Percentiles rank a stretch among this genome's conserved stretches.
phyloP scores from a whole-genome alignment of 352 stramenopile genomes.

The Pythium dissotocum region DNA sequence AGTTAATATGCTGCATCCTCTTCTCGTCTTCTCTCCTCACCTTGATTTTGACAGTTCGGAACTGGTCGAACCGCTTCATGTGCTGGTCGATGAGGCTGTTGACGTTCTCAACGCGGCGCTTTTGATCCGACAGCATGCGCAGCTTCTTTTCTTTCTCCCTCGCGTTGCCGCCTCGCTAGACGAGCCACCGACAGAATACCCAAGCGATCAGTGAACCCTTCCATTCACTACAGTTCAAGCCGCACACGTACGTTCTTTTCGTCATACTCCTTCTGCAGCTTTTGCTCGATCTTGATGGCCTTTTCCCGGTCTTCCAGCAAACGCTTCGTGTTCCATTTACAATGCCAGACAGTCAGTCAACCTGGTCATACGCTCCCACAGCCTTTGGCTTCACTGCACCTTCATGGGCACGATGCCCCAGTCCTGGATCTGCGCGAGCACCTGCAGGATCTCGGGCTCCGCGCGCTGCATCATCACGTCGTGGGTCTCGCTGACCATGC shows the following conservation, averaged over 20 bases:
- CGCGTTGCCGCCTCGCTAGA: conserved; percentile 41
- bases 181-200: neutral
- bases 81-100: conserved; percentile 74
- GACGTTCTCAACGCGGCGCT: conserved; percentile 81
- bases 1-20: neutral
- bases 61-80: conserved; percentile 73
- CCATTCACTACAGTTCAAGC: neutral
- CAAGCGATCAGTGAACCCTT: neutral
- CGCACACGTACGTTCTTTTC: conserved; percentile 44
- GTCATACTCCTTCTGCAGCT: conserved; percentile 80
- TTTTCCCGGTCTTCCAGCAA: conserved; percentile 85
- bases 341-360: neutral
- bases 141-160: conserved; percentile 84
- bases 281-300: conserved; percentile 71
- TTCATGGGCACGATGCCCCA: conserved; percentile 84
- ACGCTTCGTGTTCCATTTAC: conserved; percentile 31
- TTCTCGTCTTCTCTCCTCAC: conserved; percentile 24
- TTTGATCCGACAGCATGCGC: conserved; percentile 81
- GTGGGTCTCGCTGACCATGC: conserved; percentile 65
- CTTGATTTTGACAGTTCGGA: conserved; percentile 79
- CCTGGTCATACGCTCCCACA: no score
- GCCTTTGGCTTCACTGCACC: conserved; percentile 26
- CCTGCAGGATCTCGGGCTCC: conserved; percentile 68
- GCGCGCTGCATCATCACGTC: conserved; percentile 75
- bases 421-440: conserved; percentile 77